Conservation (phyloP, 176 grass and related monocot species). For the Cocos nucifera region DNA sequence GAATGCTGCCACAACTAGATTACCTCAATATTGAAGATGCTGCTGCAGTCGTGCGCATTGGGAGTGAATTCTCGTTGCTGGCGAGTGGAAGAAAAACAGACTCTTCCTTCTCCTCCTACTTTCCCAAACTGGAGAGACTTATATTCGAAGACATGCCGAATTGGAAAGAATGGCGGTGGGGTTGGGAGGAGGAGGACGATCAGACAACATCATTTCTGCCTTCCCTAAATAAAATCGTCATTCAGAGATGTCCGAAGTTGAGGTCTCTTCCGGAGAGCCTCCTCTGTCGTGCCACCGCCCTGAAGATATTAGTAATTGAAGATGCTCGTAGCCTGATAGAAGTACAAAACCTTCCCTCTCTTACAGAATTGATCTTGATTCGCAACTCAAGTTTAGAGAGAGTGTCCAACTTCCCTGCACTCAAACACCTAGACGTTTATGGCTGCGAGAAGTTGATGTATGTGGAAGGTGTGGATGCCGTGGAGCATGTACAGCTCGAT, state of each 20-base stretch:
- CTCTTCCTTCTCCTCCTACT: background rate
- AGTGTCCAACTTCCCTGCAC: background rate
- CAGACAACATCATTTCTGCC: background rate
- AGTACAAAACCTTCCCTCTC: background rate
- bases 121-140: background rate
- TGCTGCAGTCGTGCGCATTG: background rate
- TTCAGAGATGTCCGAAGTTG: background rate
- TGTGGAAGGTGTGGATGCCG: background rate
- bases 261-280: background rate
- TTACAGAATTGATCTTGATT: background rate
- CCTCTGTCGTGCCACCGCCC: background rate
- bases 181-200: background rate
- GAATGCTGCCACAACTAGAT: background rate
- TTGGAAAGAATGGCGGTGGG: background rate
- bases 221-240: background rate
- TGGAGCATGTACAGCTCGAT: background rate
- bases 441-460: background rate
- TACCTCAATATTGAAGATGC: background rate
- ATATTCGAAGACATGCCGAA: background rate
- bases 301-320: background rate
- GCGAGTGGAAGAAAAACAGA: background rate
- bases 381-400: too few relatives aligned
- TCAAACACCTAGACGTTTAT: background rate
- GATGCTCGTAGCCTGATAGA: background rate
- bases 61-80: background rate